These are phyloP conservation scores for Sphagnum magellanicum DNA, from an alignment of 228 moss, liverwort and hornwort species.

Conservation along the genomic window DNA sequence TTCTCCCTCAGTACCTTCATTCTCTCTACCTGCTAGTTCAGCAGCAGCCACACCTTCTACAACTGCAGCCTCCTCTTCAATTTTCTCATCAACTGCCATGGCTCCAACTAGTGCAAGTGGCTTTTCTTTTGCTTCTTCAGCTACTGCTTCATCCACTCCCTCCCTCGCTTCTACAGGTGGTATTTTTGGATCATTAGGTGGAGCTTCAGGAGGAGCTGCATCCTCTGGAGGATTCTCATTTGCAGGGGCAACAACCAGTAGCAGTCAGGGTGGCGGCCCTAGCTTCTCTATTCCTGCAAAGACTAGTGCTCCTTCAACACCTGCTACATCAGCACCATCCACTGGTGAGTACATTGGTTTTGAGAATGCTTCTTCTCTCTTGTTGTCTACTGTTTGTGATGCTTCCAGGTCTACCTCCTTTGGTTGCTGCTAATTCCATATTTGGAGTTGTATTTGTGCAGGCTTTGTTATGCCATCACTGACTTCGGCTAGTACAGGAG, in stretches of 20 bases:
- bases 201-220: conserved; percentile 8
- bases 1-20: conserved; percentile 23
- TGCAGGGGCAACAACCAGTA: conserved; percentile 12
- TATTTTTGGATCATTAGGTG: conserved; percentile 17
- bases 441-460: conserved; percentile 1
- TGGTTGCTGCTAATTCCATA: background rate
- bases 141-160: conserved; percentile 15
- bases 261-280: conserved; percentile 21
- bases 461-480: conserved; percentile 26
- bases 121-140: conserved; percentile 26
- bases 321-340: conserved; percentile 15
- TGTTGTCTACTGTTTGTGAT: background rate
- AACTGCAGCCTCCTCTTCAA: conserved; percentile 17
- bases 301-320: conserved; percentile 22
- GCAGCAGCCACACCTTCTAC: conserved; percentile 9
- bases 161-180: conserved; percentile 5
- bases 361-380: background rate
- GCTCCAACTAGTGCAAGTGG: conserved; percentile 17
- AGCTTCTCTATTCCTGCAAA: conserved; percentile 27
- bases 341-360: conserved; percentile 11
- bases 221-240: conserved; percentile 25
- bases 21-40: conserved; percentile 25
- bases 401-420: background rate
- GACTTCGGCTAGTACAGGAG: conserved; percentile 24
- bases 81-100: conserved; percentile 17